Conservation (phyloP, 306 rosid genomes). For the Vigna unguiculata region DNA sequence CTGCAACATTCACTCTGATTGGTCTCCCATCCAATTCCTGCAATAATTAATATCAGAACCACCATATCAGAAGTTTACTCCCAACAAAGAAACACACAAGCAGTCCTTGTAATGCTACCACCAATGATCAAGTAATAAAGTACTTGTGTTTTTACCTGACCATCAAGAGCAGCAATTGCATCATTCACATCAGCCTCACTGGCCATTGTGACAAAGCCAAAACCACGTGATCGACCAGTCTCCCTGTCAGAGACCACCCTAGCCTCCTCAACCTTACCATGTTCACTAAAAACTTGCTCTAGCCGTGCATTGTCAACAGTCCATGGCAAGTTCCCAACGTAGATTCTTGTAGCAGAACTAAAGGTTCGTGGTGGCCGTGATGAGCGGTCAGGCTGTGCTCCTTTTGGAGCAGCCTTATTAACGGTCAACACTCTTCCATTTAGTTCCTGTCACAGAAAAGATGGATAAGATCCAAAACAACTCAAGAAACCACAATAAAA, state of each 20-base stretch:
- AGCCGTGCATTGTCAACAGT: constrained; percentile 72
- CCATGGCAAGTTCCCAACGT: constrained; percentile 95
- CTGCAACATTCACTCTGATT: constrained; percentile 88
- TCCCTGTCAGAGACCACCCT: constrained; percentile 86
- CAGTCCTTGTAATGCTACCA: constrained; percentile 17
- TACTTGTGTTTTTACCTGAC: constrained; percentile 70
- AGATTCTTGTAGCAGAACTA: constrained; percentile 58
- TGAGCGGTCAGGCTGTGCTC: constrained; percentile 64
- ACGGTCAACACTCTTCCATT: constrained; percentile 83
- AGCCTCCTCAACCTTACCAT: constrained; percentile 78
- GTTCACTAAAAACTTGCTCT: constrained; percentile 78
- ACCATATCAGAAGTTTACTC: constrained; percentile 27
- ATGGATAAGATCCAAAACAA: constrained; percentile 13
- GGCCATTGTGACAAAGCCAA: constrained; percentile 90
- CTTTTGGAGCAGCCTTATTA: constrained; percentile 93
- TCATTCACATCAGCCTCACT: constrained; percentile 76
- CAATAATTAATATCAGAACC: constrained; percentile 35
- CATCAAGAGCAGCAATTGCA: constrained; percentile 94
- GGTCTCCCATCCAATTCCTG: constrained; percentile 89
- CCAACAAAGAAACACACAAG: constrained; percentile 24
- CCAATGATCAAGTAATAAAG: constrained; percentile 8
- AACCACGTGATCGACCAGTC: constrained; percentile 95
- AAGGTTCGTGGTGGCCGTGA: constrained; percentile 65
- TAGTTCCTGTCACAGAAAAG: constrained; percentile 60
- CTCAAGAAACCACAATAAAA: constrained; percentile 1